Conservation (phyloP, 176 grass and related monocot genomes). For the Chrysopogon serrulatus region DNA sequence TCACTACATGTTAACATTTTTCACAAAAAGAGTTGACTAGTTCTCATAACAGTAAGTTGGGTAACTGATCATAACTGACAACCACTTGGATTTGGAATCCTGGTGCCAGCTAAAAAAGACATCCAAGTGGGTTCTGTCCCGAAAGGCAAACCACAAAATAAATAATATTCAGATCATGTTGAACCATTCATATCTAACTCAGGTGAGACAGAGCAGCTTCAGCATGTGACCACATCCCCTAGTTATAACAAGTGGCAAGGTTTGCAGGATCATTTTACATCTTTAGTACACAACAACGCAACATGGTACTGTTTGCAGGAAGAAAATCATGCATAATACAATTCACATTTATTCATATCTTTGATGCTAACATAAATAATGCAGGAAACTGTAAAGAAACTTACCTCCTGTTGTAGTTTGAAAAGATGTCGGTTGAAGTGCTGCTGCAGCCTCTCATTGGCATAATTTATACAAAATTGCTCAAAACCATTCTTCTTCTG, state of each 20-base stretch:
- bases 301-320: slow-evolving; percentile 8
- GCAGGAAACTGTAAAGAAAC: slow-evolving; percentile 6
- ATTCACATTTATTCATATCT: slow-evolving; percentile 6
- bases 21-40: background rate
- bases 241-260: background rate
- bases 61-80: background rate
- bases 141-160: slow-evolving; percentile 9
- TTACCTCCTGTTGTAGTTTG: slow-evolving; percentile 93
- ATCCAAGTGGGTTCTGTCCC: background rate
- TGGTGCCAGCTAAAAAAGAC: background rate
- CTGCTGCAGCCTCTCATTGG: slow-evolving; percentile 96
- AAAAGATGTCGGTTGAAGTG: slow-evolving; percentile 96
- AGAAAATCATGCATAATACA: background rate
- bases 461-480: slow-evolving; percentile 99
- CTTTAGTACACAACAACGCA: background rate
- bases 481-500: slow-evolving; percentile 98
- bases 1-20: slow-evolving; percentile 1
- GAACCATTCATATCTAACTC: background rate
- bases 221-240: background rate
- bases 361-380: background rate
- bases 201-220: background rate
- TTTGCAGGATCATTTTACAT: background rate
- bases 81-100: background rate
- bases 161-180: background rate
- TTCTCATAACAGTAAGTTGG: background rate